Evolutionary conservation across 1,284 basidiomycete genomes (phyloP).

Genomic region (Pseudozyma pruni): DNA sequence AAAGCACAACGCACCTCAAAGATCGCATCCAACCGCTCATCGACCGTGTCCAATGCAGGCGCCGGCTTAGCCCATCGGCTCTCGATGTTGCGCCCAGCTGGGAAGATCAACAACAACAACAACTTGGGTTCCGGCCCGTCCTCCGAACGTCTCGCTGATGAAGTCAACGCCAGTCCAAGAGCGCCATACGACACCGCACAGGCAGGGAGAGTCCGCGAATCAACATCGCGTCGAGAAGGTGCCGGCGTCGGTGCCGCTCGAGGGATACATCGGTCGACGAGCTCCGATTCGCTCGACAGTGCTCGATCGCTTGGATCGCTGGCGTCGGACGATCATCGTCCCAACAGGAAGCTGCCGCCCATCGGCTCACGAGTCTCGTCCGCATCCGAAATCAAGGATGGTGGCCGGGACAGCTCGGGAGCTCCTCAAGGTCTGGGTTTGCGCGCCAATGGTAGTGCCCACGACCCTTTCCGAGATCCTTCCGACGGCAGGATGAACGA

Average conservation of each 20-base stretch:
- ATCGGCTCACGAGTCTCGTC: slow-evolving; percentile 39
- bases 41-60: slow-evolving; percentile 7
- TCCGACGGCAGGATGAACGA: slow-evolving; percentile 13
- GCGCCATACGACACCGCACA: slow-evolving; percentile 6
- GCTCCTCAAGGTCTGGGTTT: slow-evolving; percentile 1
- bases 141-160: slow-evolving; percentile 42
- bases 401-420: slow-evolving; percentile 10
- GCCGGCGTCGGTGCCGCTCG: slow-evolving; percentile 9
- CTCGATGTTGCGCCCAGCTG: slow-evolving; percentile 25
- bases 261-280: slow-evolving; percentile 20
- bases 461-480: slow-evolving; percentile 39
- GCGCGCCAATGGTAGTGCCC: slow-evolving; percentile 4
- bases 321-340: slow-evolving; percentile 32
- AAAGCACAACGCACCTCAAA: slow-evolving; percentile 55
- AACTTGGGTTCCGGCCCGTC: slow-evolving; percentile 41
- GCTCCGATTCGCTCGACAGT: slow-evolving; percentile 32
- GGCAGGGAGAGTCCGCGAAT: slow-evolving; percentile 1
- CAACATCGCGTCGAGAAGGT: slow-evolving; percentile 12
- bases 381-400: slow-evolving; percentile 6
- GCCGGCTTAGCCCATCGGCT: slow-evolving; percentile 26
- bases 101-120: slow-evolving; percentile 10
- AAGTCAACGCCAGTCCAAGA: slow-evolving; percentile 12
- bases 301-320: slow-evolving; percentile 25
- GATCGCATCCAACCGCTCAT: slow-evolving; percentile 20
- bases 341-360: slow-evolving; percentile 30